Evolutionary conservation across 805 yeast species (phyloP).

Genomic region (Candida peoriensis): DNA sequence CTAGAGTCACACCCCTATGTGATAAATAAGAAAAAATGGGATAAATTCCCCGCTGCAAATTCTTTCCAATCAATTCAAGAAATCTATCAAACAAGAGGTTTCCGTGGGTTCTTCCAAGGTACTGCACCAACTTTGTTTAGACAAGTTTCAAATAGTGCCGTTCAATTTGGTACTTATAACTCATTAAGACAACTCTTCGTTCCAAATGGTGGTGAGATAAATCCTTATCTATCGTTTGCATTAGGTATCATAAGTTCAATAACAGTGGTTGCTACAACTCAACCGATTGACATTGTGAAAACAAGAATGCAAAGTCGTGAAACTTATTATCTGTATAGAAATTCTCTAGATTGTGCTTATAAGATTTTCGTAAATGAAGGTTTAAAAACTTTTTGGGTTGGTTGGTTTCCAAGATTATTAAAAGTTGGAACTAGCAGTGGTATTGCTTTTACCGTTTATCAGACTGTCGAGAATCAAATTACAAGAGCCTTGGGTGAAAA

Average conservation of each 20-base stretch:
- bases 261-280: conserved; percentile 74
- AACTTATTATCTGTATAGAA: conserved; percentile 52
- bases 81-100: conserved; percentile 68
- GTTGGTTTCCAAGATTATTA: conserved; percentile 62
- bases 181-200: conserved; percentile 65
- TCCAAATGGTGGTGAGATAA: conserved; percentile 40
- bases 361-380: conserved; percentile 45
- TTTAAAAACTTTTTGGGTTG: conserved; percentile 45
- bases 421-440: conserved; percentile 72
- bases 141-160: conserved; percentile 73
- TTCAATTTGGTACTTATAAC: conserved; percentile 80
- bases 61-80: conserved; percentile 52
- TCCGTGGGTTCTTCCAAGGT: conserved; percentile 78
- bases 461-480: conserved; percentile 45
- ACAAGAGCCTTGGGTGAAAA: conserved; percentile 31
- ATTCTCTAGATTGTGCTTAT: conserved; percentile 53
- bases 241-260: conserved; percentile 62
- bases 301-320: conserved; percentile 80
- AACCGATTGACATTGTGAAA: conserved; percentile 85
- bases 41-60: conserved; percentile 49
- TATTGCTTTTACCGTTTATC: conserved; percentile 60
- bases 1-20: conserved; percentile 25
- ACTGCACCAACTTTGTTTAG: conserved; percentile 75
- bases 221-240: conserved; percentile 29
- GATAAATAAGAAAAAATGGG: conserved; percentile 31